A percentile compares a stretch with the other conserved stretches of the same genome.
Conservation (phyloP, 805 yeast genomes). For the Osmozyma mogii region DNA sequence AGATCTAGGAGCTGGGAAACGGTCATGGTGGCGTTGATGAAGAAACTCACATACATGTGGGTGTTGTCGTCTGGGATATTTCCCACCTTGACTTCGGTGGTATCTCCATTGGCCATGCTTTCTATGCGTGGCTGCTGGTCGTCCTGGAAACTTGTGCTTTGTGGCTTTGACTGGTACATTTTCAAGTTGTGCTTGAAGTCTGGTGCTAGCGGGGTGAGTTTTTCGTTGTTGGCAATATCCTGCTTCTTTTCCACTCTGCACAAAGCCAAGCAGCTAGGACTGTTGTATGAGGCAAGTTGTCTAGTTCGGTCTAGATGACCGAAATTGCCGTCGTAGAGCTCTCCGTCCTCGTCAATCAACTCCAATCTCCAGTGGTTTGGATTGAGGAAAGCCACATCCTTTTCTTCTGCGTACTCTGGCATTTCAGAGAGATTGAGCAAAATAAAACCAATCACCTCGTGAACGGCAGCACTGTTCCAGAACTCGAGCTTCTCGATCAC, state of each 20-base stretch:
- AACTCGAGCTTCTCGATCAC: constrained; percentile 17
- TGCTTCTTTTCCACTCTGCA: constrained; percentile 45
- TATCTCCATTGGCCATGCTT: constrained; percentile 2
- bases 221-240: constrained; percentile 41
- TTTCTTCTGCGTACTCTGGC: constrained; percentile 10
- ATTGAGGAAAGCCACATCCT: constrained; percentile 25
- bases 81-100: constrained; percentile 10
- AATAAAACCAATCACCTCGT: constrained; percentile 35
- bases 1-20: constrained; percentile 11
- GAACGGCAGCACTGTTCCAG: constrained; percentile 21
- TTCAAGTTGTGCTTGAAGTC: constrained; percentile 25
- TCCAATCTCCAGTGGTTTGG: constrained; percentile 72
- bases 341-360: constrained; percentile 89
- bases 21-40: constrained; percentile 9
- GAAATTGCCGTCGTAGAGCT: constrained; percentile 76
- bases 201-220: constrained; percentile 46
- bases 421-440: constrained; percentile 21
- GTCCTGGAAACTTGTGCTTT: constrained; percentile 2
- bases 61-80: constrained; percentile 8
- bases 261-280: constrained; percentile 71
- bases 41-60: constrained; percentile 8
- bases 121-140: neutral
- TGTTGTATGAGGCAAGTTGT: constrained; percentile 61
- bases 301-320: constrained; percentile 76
- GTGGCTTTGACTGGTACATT: constrained; percentile 10